Evolutionary conservation across 1,139 yeast genomes (phyloP).

Genomic region (Torulaspora globosa): DNA sequence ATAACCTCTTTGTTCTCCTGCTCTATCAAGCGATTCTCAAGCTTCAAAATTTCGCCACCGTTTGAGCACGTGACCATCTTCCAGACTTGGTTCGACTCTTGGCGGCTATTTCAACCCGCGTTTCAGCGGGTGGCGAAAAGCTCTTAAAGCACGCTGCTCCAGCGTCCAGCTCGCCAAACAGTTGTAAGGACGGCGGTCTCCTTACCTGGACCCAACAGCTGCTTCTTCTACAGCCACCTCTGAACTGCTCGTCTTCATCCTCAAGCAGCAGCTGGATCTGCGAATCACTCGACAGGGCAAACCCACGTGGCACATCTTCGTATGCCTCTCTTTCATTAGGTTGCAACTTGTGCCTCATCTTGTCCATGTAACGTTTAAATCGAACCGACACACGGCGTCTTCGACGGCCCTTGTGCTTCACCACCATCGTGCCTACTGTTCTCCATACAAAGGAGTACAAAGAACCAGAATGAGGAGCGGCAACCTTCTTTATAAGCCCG

Average conservation of each 20-base stretch:
- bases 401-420: neutral
- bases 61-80: conserved; percentile 1
- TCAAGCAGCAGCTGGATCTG: conserved; percentile 3
- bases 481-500: neutral
- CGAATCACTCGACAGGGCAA: conserved; percentile 4
- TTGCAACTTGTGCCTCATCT: conserved; percentile 1
- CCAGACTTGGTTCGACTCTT: neutral
- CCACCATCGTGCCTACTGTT: neutral
- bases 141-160: neutral
- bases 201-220: neutral
- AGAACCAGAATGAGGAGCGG: neutral
- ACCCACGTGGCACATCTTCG: conserved; percentile 1
- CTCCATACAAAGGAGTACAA: too few relatives aligned
- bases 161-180: conserved; percentile 2
- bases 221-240: neutral
- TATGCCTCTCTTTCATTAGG: neutral
- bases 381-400: conserved; percentile 2
- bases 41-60: neutral
- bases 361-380: conserved; percentile 5
- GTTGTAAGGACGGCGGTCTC: conserved; percentile 6
- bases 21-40: neutral
- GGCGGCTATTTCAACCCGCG: neutral
- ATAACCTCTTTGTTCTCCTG: neutral
- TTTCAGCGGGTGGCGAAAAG: conserved; percentile 1
- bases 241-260: neutral